Percentiles rank a stretch among this genome's conserved stretches.
Evolutionary conservation across 331 rosid species (phyloP).

Genomic region (Malus hybrid): DNA sequence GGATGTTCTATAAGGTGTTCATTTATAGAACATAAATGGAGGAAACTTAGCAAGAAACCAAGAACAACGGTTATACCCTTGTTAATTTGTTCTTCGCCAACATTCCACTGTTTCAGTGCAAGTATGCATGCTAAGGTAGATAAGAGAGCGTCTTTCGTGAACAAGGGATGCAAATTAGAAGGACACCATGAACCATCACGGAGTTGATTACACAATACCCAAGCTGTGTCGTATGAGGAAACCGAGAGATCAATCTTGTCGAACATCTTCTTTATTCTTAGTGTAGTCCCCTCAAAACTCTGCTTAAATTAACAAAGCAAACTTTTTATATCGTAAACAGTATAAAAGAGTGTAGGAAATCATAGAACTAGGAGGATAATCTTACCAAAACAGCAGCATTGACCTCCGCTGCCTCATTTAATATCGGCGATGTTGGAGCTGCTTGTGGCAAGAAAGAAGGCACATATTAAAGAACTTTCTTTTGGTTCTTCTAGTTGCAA

Average conservation of each 20-base stretch:
- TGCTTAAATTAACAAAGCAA: constrained; percentile 3
- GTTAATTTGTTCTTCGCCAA: constrained; percentile 55
- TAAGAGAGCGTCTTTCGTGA: constrained; percentile 58
- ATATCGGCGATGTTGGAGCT: constrained; percentile 23
- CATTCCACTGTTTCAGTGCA: constrained; percentile 64
- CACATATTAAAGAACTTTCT: not conserved
- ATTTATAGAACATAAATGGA: constrained; percentile 1
- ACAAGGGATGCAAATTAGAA: constrained; percentile 26
- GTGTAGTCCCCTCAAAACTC: constrained; percentile 49
- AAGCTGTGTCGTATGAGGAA: constrained; percentile 85
- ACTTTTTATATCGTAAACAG: no score
- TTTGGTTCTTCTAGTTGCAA: not conserved
- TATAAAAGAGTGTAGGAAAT: not conserved
- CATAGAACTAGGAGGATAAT: not conserved
- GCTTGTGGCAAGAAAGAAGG: constrained; percentile 6
- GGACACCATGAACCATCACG: constrained; percentile 82
- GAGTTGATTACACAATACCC: constrained; percentile 72
- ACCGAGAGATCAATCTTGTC: constrained; percentile 56
- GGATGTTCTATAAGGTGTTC: not conserved
- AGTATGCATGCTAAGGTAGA: constrained; percentile 66
- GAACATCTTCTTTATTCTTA: constrained; percentile 53
- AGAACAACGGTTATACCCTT: constrained; percentile 33
- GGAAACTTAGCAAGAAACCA: not conserved
- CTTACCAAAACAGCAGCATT: constrained; percentile 38
- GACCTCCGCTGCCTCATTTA: constrained; percentile 18